Evolutionary conservation across 108 stramenopile genomes (phyloP).

Genomic region (Nitzschia inconspicua): DNA sequence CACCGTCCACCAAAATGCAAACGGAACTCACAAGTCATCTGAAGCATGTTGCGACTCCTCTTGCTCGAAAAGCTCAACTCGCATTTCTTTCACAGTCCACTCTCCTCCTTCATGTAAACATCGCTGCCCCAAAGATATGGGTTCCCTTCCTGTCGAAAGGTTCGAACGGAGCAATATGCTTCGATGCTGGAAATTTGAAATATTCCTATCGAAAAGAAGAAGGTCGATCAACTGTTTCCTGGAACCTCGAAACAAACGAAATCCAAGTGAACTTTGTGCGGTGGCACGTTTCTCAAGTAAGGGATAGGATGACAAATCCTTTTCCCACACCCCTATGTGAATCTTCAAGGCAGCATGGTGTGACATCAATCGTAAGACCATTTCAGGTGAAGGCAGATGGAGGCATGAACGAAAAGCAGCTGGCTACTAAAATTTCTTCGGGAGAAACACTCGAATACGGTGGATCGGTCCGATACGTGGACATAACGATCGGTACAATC

Average conservation of each 20-base stretch:
- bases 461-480: conserved; percentile 23
- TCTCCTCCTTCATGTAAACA: conserved; percentile 49
- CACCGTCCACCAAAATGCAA: conserved; percentile 38
- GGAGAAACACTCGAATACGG: conserved; percentile 15
- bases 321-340: neutral
- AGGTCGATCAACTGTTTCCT: conserved; percentile 30
- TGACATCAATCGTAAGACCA: conserved; percentile 46
- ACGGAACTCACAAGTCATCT: conserved; percentile 52
- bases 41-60: conserved; percentile 71
- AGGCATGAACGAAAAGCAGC: conserved; percentile 1
- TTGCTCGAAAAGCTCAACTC: conserved; percentile 68
- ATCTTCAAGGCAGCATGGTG: conserved; percentile 16
- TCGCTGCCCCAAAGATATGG: conserved; percentile 77
- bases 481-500: conserved; percentile 46
- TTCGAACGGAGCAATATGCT: conserved; percentile 51
- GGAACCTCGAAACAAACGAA: conserved; percentile 43
- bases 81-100: conserved; percentile 66
- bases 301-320: conserved; percentile 12
- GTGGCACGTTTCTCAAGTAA: conserved; percentile 13
- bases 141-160: conserved; percentile 50
- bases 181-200: conserved; percentile 64
- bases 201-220: conserved; percentile 39
- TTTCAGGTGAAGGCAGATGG: conserved; percentile 43
- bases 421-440: neutral
- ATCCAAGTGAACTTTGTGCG: conserved; percentile 60